Evolutionary conservation across 352 stramenopile species (phyloP), one percentile per base, ranked within the genome.

Genomic region (Pythium aristosporum): DNA sequence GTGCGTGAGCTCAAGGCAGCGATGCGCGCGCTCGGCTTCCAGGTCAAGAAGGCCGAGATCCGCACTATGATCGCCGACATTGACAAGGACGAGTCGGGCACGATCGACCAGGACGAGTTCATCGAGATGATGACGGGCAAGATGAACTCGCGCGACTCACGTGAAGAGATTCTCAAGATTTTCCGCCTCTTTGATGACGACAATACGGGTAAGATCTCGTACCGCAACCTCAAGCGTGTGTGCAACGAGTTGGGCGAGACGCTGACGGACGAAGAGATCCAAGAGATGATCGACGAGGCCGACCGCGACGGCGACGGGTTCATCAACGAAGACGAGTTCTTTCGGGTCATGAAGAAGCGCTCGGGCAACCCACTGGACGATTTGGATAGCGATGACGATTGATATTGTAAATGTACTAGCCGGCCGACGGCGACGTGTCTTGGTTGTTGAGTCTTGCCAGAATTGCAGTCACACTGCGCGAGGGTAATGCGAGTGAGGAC

Each of bases 101-200:
- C 86, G 34, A 85, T 96, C 70, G 79, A 97, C 61, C 87, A 96
- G 73, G 88, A 97, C 68, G 92, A 98, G 65, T 98, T 98, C 70
- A 87, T 97, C 34, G 92, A 98, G 68, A 97, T 98, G 83, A 96
- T 97, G 75, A 97, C 90, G 2, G 89, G 90, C 41, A 98, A 96
- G 69, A 97, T 98, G 91, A 95, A 89, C 64, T 81, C 85, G 23
- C 63, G 92, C 30, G 93, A 98, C 64, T 79, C 89, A 21, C 75
- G 88, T 5, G 93, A 98, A 53, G 92, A 98, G 64, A 96, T 97
- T 65, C 70, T 79, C 49, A 98, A 98, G 77, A 95, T 98, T 60
- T 98, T 98, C 61, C 75, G 85, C 47, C 86, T 98, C n/a, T 98
- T 98, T 67, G 94, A 98, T 69, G 93, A 98, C 57, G 94, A 98